Evolutionary conservation across 768 basidiomycete species (phyloP).

Genomic region (Gymnopilus junonius): DNA sequence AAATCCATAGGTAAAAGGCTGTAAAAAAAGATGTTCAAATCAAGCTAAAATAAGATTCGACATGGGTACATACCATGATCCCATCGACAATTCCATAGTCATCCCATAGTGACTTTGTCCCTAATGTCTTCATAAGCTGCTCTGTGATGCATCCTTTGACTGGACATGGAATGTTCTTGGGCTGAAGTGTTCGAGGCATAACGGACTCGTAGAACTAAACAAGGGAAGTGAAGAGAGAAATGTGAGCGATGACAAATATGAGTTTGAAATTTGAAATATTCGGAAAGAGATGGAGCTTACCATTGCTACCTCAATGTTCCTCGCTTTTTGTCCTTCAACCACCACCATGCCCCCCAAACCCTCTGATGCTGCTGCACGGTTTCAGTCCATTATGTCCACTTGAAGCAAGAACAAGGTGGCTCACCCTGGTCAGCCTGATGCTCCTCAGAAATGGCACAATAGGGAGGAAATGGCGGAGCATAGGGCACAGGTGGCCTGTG

Average conservation of each 20-base stretch:
- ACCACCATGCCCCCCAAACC: background rate
- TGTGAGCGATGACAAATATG: background rate
- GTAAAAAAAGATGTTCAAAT: background rate
- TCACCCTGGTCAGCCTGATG: slow-evolving; percentile 5
- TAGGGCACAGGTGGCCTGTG: background rate
- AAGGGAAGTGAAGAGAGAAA: background rate
- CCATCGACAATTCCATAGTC: slow-evolving; percentile 32
- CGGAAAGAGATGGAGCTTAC: background rate
- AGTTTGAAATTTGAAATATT: background rate
- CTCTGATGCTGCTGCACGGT: no score
- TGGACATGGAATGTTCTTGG: background rate
- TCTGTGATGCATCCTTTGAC: slow-evolving; percentile 2
- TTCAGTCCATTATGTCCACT: background rate
- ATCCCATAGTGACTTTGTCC: slow-evolving; percentile 30
- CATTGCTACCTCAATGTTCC: background rate
- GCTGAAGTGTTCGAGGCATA: background rate
- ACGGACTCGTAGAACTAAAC: background rate
- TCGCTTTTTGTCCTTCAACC: background rate
- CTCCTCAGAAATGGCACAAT: background rate
- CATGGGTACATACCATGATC: background rate
- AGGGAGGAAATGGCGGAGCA: background rate
- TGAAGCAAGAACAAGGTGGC: background rate
- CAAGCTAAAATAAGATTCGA: background rate
- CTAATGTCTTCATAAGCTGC: background rate
- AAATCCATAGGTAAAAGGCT: slow-evolving; percentile 35